These are phyloP conservation scores for Lepidium campestre DNA, from an alignment of 441 rosid species.

Conservation along the genomic window DNA sequence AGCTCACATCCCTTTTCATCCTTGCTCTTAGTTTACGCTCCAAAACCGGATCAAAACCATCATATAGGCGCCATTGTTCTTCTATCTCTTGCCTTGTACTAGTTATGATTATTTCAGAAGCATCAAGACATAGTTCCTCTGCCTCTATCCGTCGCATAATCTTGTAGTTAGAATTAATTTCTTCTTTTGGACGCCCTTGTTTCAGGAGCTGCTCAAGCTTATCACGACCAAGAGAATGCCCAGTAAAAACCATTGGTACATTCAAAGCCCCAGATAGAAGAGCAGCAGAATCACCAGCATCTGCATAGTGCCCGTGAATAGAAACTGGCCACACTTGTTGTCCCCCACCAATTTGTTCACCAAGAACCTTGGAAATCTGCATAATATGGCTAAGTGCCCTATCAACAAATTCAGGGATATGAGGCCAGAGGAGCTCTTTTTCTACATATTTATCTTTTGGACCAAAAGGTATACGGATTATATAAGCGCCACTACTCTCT, in stretches of 20 bases:
- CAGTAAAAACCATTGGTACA: slow-evolving; percentile 97
- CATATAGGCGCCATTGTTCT: slow-evolving; percentile 91
- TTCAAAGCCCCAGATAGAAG: slow-evolving; percentile 91
- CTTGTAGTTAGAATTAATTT: slow-evolving; percentile 73
- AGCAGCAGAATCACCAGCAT: slow-evolving; percentile 91
- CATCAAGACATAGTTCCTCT: slow-evolving; percentile 81
- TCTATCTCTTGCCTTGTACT: slow-evolving; percentile 94
- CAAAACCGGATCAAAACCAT: slow-evolving; percentile 80
- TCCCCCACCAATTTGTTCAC: slow-evolving; percentile 71
- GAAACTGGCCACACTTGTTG: slow-evolving; percentile 87
- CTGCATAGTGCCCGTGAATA: slow-evolving; percentile 98
- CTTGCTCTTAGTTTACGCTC: slow-evolving; percentile 84
- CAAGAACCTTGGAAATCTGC: slow-evolving; percentile 82
- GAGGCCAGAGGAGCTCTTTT: slow-evolving; percentile 93
- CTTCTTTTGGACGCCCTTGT: slow-evolving; percentile 86
- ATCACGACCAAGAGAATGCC: slow-evolving; percentile 95
- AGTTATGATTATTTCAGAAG: slow-evolving; percentile 84
- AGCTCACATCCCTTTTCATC: slow-evolving; percentile 82
- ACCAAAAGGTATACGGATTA: slow-evolving; percentile 91
- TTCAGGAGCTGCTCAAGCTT: slow-evolving; percentile 83
- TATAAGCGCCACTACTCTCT: slow-evolving; percentile 94
- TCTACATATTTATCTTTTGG: slow-evolving; percentile 77
- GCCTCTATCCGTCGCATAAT: slow-evolving; percentile 92
- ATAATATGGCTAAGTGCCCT: slow-evolving; percentile 74
- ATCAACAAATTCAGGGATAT: slow-evolving; percentile 93